Evolutionary conservation across 78 protist genomes (phyloP), one percentile per base, ranked within the genome.

Genomic region (Anaeramoeba flamelloides): DNA sequence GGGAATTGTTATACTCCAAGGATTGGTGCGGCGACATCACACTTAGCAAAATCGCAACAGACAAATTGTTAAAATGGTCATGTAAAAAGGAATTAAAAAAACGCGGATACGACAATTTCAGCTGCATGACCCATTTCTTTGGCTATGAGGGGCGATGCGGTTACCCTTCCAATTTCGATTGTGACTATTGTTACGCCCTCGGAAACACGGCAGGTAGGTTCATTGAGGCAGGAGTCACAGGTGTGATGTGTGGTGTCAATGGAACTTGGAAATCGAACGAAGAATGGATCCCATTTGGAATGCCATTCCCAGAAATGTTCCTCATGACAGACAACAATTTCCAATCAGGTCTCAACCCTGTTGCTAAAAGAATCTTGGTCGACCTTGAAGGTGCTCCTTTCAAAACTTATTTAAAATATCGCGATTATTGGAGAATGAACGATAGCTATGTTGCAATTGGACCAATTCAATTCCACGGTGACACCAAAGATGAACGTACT

Each of bases 71-170:
- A n/a, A n/a, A n/a, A n/a, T n/a, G n/a, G n/a, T n/a, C n/a, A n/a
- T n/a, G n/a, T n/a, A n/a, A n/a, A n/a, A n/a, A n/a, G n/a, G n/a
- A n/a, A n/a, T n/a, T n/a, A n/a, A n/a, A n/a, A n/a, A n/a, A n/a
- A n/a, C n/a, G n/a, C n/a, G n/a, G n/a, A n/a, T n/a, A n/a, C 22
- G 85, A 84, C 53, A 53, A 53, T 26, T 86, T 86, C 77, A 0
- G 1, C 32, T n/a, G 82, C 31, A 34, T 39, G 38, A 0, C 78
- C 74, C 91, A 88, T 65, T 88, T 83, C 86, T 88, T 88, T 75
- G 91, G 91, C 22, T 88, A 83, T 80, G 88, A 88, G 77, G 91
- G 91, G 31, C 74, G 91, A 30, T 79, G 81, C 64, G 74, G 74
- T 30, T 80, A 80, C 32, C 87, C 88, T 36, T 40, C 86, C 30